Evolutionary conservation across 257 asterid species (phyloP), one percentile per base, ranked within the genome.

Genomic region (Cinchona pubescens): DNA sequence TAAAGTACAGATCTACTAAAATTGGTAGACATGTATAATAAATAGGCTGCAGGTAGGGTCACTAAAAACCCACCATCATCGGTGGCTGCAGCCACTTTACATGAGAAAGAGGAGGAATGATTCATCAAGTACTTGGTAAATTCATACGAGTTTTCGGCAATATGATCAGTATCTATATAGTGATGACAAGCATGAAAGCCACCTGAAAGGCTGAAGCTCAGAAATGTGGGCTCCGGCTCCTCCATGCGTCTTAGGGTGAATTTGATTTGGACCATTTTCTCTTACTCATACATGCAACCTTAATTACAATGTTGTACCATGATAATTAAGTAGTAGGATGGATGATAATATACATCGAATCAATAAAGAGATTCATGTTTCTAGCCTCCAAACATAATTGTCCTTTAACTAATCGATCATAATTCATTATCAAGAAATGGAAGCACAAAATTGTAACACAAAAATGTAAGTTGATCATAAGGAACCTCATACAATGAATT

Each of bases 11-110:
- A 56, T 76, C n/a, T 65, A 6, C 7, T n/a, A n/a, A 65, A 63
- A 59, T 45, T n/a, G 75, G 71, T 67, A 25, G 38, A 59, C 56
- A 75, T 40, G 79, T 51, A 70, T 75, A n/a, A n/a, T n/a, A n/a
- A n/a, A n/a, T n/a, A n/a, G n/a, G n/a, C n/a, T n/a, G n/a, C n/a
- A n/a, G 79, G 80, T 80, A 62, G 80, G 83, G 77, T 45, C 77
- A 42, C 23, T 14, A 75, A 29, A n/a, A 55, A 51, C 65, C 74
- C 68, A n/a, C 51, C 72, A 49, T 58, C 67, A 19, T 73, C 25
- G 9, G 62, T 45, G 68, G 75, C 73, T 73, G 68, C 73, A 56
- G 74, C 56, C 11, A 38, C 73, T 81, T 82, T 79, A 63, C 46
- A 63, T 56, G 45, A 21, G 65, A 76, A 76, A 65, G 78, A 58